Evolutionary conservation across 2,329 filamentous ascomycete genomes (phyloP).

Genomic region (Fusarium dimerum): DNA sequence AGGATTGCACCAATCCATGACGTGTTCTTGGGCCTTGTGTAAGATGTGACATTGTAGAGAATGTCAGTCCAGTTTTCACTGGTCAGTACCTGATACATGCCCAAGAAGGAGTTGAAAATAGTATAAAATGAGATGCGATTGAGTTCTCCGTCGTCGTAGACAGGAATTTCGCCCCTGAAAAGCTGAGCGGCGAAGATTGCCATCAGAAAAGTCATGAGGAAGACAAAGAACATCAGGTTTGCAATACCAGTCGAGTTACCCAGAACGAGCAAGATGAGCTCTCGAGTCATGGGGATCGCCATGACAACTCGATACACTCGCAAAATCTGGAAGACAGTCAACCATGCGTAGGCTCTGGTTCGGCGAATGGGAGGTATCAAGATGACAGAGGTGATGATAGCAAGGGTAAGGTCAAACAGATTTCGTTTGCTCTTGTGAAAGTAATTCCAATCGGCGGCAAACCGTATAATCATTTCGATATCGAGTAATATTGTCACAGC

Average conservation of each 20-base stretch:
- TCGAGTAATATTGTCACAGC: constrained; percentile 77
- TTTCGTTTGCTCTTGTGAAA: constrained; percentile 78
- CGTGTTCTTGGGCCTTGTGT: constrained; percentile 66
- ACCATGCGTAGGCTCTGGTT: constrained; percentile 78
- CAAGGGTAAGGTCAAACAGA: constrained; percentile 77
- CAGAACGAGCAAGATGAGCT: constrained; percentile 84
- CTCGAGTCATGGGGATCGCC: constrained; percentile 82
- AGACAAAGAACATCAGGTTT: constrained; percentile 95
- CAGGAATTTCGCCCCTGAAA: constrained; percentile 82
- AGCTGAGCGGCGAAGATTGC: constrained; percentile 93
- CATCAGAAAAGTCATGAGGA: constrained; percentile 90
- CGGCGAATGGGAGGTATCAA: constrained; percentile 78
- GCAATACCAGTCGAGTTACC: constrained; percentile 89
- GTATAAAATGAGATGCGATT: constrained; percentile 79
- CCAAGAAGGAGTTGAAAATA: constrained; percentile 93
- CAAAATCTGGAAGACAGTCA: constrained; percentile 91
- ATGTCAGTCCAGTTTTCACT: constrained; percentile 95
- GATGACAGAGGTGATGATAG: constrained; percentile 80
- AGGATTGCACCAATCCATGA: constrained; percentile 92
- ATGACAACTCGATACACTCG: constrained; percentile 90
- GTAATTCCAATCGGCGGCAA: constrained; percentile 74
- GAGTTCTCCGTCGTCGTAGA: constrained; percentile 60
- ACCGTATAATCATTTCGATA: constrained; percentile 78
- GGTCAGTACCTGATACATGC: constrained; percentile 96
- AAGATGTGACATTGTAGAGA: constrained; percentile 77